A percentile compares a stretch with the other conserved stretches of the same genome.
Conservation (phyloP, 345 rosid genomes). For the Luvunga scandens region DNA sequence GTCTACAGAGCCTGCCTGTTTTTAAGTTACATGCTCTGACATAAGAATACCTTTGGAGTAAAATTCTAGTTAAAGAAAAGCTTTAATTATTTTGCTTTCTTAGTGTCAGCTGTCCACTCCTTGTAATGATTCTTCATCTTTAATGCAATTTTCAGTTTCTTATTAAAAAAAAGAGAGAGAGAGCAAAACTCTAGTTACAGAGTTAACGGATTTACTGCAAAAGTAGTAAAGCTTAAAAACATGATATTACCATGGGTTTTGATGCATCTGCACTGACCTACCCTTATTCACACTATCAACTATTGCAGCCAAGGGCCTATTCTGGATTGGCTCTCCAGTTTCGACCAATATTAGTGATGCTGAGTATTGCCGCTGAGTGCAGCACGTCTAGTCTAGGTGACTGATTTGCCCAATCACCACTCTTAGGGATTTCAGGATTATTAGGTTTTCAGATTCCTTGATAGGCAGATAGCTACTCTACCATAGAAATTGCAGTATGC, state of each 20-base stretch:
- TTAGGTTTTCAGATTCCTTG: too few species aligned
- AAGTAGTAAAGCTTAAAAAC: not conserved
- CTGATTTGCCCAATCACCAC: not conserved
- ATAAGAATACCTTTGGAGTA: too few species aligned
- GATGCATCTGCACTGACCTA: not conserved
- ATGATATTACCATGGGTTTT: not conserved
- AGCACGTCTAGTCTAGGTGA: not conserved
- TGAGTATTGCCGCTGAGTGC: not conserved
- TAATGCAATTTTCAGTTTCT: too few species aligned
- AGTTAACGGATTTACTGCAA: not conserved
- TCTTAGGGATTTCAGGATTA: not conserved
- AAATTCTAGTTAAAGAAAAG: too few species aligned
- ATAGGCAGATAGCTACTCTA: not conserved
- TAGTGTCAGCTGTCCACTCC: not conserved
- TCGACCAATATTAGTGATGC: not conserved
- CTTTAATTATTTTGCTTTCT: too few species aligned
- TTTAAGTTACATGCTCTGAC: not conserved
- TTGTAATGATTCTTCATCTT: too few species aligned
- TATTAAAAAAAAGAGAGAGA: not conserved
- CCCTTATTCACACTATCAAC: not conserved
- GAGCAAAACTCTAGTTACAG: not conserved
- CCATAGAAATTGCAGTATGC: not conserved
- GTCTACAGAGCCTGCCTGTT: not conserved
- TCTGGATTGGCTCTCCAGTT: not conserved
- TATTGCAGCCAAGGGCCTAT: not conserved